A percentile compares a stretch with the other conserved stretches of the same genome.
Evolutionary conservation across 257 asterid species (phyloP).

Genomic region (Anisodus acutangulus): DNA sequence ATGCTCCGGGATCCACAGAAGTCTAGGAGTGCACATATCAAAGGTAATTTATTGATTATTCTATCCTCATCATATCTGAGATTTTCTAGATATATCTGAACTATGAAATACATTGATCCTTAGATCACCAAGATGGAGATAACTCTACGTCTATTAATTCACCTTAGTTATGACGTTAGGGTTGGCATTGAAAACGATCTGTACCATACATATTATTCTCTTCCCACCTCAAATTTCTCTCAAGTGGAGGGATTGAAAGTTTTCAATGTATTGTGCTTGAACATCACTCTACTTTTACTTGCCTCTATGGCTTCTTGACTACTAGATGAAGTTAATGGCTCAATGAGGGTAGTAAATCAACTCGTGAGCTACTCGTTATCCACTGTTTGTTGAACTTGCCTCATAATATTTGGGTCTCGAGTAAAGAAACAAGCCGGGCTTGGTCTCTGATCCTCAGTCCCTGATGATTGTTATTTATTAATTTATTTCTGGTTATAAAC

Average conservation of each 20-base stretch:
- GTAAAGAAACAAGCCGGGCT: neutral
- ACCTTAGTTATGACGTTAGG: neutral
- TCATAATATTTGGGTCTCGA: neutral
- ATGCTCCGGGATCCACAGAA: conserved; percentile 99
- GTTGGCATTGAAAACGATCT: neutral
- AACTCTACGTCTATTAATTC: neutral
- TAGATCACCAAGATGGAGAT: neutral
- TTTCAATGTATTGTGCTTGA: neutral
- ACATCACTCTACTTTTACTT: neutral
- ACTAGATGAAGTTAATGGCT: neutral
- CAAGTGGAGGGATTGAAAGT: conserved; percentile 12
- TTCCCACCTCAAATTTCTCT: neutral
- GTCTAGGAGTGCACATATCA: conserved; percentile 98
- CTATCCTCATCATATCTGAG: conserved; percentile 12
- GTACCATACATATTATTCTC: neutral
- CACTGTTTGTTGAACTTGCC: neutral
- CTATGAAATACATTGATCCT: conserved; percentile 15
- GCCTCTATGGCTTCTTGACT: neutral
- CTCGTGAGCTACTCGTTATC: neutral
- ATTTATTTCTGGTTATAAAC: neutral
- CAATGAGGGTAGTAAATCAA: neutral
- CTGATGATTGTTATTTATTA: neutral
- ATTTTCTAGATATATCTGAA: conserved; percentile 3
- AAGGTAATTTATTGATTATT: conserved; percentile 57
- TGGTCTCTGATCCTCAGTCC: neutral